Conservation (phyloP, 768 basidiomycete species). For the Serendipita sp. region DNA sequence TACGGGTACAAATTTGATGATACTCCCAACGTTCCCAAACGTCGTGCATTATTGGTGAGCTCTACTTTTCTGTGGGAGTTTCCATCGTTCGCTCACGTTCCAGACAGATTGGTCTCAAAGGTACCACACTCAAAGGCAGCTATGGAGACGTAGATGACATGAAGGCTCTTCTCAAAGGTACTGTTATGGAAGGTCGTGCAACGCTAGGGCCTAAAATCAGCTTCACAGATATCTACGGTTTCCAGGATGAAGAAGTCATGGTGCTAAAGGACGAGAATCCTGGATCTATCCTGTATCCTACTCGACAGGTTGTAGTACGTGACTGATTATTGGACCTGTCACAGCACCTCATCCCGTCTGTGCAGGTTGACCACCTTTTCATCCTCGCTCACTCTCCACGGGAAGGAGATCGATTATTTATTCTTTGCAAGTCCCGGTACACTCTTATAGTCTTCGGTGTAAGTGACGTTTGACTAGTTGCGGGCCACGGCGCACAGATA, state of each 20-base stretch:
- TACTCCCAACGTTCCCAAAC: neutral
- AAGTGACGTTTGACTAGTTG: neutral
- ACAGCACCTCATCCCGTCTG: neutral
- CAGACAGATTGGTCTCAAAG: conserved; percentile 1
- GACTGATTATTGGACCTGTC: neutral
- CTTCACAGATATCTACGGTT: neutral
- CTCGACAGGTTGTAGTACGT: neutral
- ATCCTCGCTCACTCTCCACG: neutral
- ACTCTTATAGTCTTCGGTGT: neutral
- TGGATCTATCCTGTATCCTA: neutral
- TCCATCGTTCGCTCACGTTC: neutral
- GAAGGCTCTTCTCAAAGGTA: conserved; percentile 6
- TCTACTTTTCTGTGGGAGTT: neutral
- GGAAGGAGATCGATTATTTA: conserved; percentile 3
- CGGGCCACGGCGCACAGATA: conserved; percentile 8
- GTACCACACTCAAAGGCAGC: neutral
- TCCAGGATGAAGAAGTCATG: neutral
- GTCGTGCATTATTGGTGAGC: neutral
- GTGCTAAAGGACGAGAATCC: neutral
- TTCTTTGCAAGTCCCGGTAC: neutral
- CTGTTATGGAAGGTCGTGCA: neutral
- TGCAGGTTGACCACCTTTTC: neutral
- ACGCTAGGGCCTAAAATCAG: neutral
- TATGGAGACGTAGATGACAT: conserved; percentile 8
- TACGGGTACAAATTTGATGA: neutral